phyloP scores from a whole-genome alignment of 345 rosid genomes.

The Lenwebbia sp. region DNA sequence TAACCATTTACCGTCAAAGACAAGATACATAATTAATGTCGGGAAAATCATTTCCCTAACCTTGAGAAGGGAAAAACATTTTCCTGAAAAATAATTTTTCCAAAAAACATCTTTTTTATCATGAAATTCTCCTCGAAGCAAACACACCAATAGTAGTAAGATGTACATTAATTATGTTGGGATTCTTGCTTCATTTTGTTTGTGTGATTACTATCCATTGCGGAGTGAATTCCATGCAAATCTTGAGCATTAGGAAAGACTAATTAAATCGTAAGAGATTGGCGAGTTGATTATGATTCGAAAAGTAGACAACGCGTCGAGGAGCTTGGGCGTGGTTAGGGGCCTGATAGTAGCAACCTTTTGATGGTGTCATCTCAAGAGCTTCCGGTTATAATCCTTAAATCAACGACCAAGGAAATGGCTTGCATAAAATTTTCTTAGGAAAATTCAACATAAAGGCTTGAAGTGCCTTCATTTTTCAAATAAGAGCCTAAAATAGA shows the following conservation, averaged over 20 bases:
- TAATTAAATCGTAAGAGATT: background rate
- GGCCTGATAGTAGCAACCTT: background rate
- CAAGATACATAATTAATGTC: too few relatives aligned
- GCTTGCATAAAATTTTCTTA: background rate
- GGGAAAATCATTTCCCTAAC: too few relatives aligned
- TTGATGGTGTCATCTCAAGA: background rate
- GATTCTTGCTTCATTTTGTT: background rate
- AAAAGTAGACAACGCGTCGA: background rate
- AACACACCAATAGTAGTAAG: too few relatives aligned
- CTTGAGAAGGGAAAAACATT: too few relatives aligned
- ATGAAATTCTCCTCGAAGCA: too few relatives aligned
- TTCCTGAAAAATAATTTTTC: too few relatives aligned
- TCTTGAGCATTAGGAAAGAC: background rate
- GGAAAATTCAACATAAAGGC: too few relatives aligned
- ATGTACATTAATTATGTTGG: background rate
- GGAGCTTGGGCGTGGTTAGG: background rate
- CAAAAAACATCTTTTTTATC: too few relatives aligned
- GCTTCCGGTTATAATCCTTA: background rate
- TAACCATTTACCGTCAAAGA: too few relatives aligned
- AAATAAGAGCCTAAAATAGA: too few relatives aligned
- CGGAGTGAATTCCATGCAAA: background rate
- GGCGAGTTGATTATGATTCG: background rate
- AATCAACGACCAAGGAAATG: background rate
- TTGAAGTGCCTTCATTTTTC: too few relatives aligned
- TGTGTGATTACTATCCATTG: background rate